Base-by-base conservation (phyloP, 352 stramenopile species). In the Thalassiosira exigua region DNA sequence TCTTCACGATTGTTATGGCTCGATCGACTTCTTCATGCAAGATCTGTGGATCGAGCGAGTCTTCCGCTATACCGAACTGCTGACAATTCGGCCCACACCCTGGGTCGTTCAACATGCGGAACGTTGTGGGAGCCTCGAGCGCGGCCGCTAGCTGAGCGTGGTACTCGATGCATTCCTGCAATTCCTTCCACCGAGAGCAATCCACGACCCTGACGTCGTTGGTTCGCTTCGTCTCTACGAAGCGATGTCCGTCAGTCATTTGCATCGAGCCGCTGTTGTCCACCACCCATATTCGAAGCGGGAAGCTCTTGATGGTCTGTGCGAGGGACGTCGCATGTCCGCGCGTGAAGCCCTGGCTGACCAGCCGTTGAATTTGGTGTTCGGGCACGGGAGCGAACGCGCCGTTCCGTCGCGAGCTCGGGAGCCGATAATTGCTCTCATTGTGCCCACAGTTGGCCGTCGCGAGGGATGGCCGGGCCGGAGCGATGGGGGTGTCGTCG, bases 231-330 rank as follows among this genome's bases (percentile, higher is more conserved):
- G 79, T 84, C 54, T 80, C 56, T n/a, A 93, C 79, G 19, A 94
- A 85, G 1, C 83, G 74, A 79, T 95, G 79, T 1, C 90, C 90
- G 72, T 94, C 88, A 5, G 33, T 68, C 24, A 56, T 83, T 36
- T 67, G 58, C 89, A 94, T 94, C 1, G 72, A 88, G 12, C 89
- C 88, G 17, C 64, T 86, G 58, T 94, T 94, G 58, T 94, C 90
- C 0, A 93, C 77, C 3, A 94, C 83, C 88, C 88, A 94, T 57
- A 92, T 91, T 33, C 88, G 60, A 12, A 90, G 33, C 7, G 86
- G 86, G 59, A 90, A 90, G 0, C 41, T 64, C 32, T 74, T 59
- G n/a, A 79, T 82, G n/a, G 75, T 92, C 50, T 75, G 46, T 12
- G 62, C 67, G 11, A 92, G 75, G 11, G 84, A 79, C 11, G 67